These are phyloP conservation scores for Starmerella bombi DNA, from an alignment of 805 yeast genomes.

Conservation along the genomic window DNA sequence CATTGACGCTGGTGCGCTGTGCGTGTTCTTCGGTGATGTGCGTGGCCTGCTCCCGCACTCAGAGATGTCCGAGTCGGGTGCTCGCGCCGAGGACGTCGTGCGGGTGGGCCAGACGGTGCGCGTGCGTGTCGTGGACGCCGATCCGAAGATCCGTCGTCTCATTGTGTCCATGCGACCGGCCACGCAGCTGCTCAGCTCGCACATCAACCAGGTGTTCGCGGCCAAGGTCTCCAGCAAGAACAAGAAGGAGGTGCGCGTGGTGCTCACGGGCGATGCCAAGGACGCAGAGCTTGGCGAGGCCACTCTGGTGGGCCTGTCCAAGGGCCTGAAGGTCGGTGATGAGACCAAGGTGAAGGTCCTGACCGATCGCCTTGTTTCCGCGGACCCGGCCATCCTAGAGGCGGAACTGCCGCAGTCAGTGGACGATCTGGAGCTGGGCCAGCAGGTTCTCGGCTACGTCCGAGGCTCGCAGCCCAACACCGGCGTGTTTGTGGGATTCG, in stretches of 20 bases:
- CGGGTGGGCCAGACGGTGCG: conserved; percentile 71
- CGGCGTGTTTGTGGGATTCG: conserved; percentile 78
- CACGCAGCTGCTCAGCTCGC: conserved; percentile 1
- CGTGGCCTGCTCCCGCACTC: conserved; percentile 72
- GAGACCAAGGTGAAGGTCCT: conserved; percentile 48
- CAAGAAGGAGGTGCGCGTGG: conserved; percentile 59
- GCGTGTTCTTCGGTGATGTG: conserved; percentile 67
- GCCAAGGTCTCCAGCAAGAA: conserved; percentile 53
- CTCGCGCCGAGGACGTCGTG: conserved; percentile 62
- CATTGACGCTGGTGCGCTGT: conserved; percentile 63
- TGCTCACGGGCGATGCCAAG: conserved; percentile 36
- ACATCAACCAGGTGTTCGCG: conserved; percentile 6
- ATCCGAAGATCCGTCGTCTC: conserved; percentile 41
- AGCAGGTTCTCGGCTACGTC: conserved; percentile 56
- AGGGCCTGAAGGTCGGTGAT: conserved; percentile 46
- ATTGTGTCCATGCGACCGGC: conserved; percentile 38
- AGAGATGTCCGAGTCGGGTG: conserved; percentile 83
- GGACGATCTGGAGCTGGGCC: conserved; percentile 42
- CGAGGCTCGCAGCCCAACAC: conserved; percentile 53
- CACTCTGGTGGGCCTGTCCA: conserved; percentile 23
- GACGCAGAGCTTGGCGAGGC: conserved; percentile 49
- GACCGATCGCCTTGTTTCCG: conserved; percentile 44
- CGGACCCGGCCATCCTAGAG: conserved; percentile 53
- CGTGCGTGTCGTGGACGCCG: conserved; percentile 51
- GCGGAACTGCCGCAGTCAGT: conserved; percentile 50